A percentile compares a stretch with the other conserved stretches of the same genome.
Evolutionary conservation across 768 basidiomycete genomes (phyloP).

Genomic region (Boletus insuetus): DNA sequence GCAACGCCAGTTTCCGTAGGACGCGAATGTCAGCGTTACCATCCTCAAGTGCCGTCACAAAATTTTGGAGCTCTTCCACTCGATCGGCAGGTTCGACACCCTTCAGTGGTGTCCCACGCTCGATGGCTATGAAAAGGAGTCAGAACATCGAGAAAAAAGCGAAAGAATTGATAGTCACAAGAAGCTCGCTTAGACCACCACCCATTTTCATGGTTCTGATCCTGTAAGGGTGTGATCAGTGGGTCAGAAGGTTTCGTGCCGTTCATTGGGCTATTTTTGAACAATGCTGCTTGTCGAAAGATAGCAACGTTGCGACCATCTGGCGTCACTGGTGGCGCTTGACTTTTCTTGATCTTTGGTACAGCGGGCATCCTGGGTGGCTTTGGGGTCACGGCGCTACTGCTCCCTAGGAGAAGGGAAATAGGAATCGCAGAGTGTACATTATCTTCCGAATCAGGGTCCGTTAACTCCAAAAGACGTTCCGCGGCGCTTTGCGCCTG

Average conservation of each 20-base stretch:
- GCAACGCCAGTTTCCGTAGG: constrained; percentile 63
- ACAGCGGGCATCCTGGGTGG: constrained; percentile 34
- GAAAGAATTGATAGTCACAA: constrained; percentile 43
- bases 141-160: constrained; percentile 1
- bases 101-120: constrained; percentile 46
- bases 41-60: constrained; percentile 52
- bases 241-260: constrained; percentile 49
- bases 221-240: constrained; percentile 67
- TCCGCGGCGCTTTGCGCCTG: constrained; percentile 94
- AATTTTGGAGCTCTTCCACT: constrained; percentile 49
- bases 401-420: constrained; percentile 48
- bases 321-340: constrained; percentile 60
- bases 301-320: constrained; percentile 54
- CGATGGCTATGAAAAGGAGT: constrained; percentile 31
- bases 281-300: constrained; percentile 72
- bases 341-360: constrained; percentile 31
- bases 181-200: constrained; percentile 85
- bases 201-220: constrained; percentile 62
- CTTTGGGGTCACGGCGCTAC: constrained; percentile 38
- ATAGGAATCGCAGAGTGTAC: constrained; percentile 53
- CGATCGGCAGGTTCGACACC: constrained; percentile 39
- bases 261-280: constrained; percentile 75
- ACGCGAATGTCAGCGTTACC: constrained; percentile 49
- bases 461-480: constrained; percentile 80
- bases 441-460: constrained; percentile 63